Evolutionary conservation across 441 rosid genomes (phyloP), one percentile per base, ranked within the genome.

Genomic region (Flueggea neowawraea): DNA sequence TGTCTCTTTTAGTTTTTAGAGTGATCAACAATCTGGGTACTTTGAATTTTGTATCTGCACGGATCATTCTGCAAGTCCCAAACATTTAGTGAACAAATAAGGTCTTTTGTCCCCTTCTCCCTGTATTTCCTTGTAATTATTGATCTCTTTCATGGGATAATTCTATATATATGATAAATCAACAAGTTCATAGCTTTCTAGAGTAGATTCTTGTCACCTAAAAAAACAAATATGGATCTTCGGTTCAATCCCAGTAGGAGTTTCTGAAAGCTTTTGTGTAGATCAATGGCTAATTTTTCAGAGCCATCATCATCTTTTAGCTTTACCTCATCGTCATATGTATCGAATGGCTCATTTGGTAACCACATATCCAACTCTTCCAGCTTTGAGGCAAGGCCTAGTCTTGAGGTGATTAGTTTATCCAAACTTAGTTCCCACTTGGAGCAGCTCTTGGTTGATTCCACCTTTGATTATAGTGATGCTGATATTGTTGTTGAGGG

Each of bases 251-350:
- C 44, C 58, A 31, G 11, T 16, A 15, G 41, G 41, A 55, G 11
- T 13, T 67, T 16, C 57, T 59, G 45, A 16, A 31, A 57, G 63
- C 10, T 55, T 43, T 67, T 55, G 17, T 57, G 59, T 28, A 15
- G 57, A 60, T 66, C 1, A 66, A 88, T 88, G 95, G 83, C 84
- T 51, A 74, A 80, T 76, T 78, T 73, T 10, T 72, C 84, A 5
- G 95, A 88, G 74, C 87, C 90, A 64, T 86, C 92, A 16, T 87
- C 97, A 32, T 81, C 92, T 69, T 59, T 84, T 74, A 90, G 89
- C 69, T 81, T 84, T 61, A 75, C 79, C 55, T 79, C 90, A 43
- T 73, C 91, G 43, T 78, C 96, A 49, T 73, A 77, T 66, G 17
- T 78, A 32, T 82, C 90, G 44, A 65, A 80, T 77, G 80, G 87